phyloP scores from a whole-genome alignment of 2,329 filamentous ascomycete genomes.

The Aspergillus pseudoterreus region DNA sequence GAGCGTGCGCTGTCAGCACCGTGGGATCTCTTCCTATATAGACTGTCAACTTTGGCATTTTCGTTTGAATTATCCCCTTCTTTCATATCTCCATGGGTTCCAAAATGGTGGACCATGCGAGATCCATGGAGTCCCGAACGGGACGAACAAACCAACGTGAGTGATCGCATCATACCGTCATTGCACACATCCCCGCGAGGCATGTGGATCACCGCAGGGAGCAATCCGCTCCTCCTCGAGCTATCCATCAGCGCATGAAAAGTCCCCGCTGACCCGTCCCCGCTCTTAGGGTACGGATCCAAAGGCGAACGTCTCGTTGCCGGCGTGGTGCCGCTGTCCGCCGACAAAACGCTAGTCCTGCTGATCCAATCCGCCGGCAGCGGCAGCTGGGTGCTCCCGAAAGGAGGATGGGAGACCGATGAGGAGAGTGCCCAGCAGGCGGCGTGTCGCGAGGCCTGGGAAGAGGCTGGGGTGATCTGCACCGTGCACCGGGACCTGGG shows the following conservation, averaged over 20 bases:
- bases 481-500: constrained; percentile 82
- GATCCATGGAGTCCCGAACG: constrained; percentile 46
- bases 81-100: constrained; percentile 9
- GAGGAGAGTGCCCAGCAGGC: constrained; percentile 84
- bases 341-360: constrained; percentile 82
- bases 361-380: constrained; percentile 89
- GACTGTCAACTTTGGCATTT: neutral
- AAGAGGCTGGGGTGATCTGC: constrained; percentile 90
- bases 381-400: constrained; percentile 93
- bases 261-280: constrained; percentile 16
- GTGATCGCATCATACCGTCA: constrained; percentile 18
- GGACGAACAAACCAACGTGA: constrained; percentile 50
- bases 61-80: neutral
- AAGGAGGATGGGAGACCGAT: constrained; percentile 96
- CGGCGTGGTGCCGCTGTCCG: constrained; percentile 83
- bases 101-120: constrained; percentile 39
- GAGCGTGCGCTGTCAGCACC: constrained; percentile 7
- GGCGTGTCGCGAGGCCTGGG: constrained; percentile 87
- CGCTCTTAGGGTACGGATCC: constrained; percentile 72
- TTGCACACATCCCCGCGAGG: constrained; percentile 1
- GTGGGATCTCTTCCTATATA: constrained; percentile 3
- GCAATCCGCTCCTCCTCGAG: neutral
- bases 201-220: constrained; percentile 7
- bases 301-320: constrained; percentile 93
- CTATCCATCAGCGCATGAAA: neutral